Percentiles rank a stretch among this genome's conserved stretches.
phyloP scores from a whole-genome alignment of 768 basidiomycete genomes.

The Russula earlei region DNA sequence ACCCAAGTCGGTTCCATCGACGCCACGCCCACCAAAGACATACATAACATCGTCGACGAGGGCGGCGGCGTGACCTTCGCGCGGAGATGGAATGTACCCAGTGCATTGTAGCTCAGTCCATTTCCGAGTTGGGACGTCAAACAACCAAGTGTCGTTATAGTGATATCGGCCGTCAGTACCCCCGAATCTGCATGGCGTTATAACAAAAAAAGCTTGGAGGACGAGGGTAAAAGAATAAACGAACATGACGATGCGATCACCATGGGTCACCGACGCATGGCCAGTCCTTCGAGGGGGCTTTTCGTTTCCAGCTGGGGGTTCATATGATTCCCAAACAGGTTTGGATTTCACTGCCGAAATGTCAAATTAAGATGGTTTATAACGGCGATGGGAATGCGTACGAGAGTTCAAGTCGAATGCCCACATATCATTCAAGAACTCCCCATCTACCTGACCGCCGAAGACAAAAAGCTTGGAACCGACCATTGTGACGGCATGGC shows the following conservation, averaged over 20 bases:
- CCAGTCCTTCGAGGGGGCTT: constrained; percentile 81
- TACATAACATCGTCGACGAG: constrained; percentile 97
- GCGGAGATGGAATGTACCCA: constrained; percentile 89
- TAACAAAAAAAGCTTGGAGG: background rate
- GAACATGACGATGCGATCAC: constrained; percentile 36
- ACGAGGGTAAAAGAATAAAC: constrained; percentile 16
- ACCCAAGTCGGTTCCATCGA: constrained; percentile 91
- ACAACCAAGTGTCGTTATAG: constrained; percentile 98
- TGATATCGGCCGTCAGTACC: constrained; percentile 98
- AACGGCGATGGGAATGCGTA: constrained; percentile 33
- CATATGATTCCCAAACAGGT: constrained; percentile 75
- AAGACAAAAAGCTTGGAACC: constrained; percentile 91
- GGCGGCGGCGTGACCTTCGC: constrained; percentile 95
- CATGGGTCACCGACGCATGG: constrained; percentile 77
- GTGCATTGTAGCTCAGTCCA: constrained; percentile 96
- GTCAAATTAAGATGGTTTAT: constrained; percentile 7
- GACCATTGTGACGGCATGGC: constrained; percentile 90
- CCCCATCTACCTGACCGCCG: constrained; percentile 92
- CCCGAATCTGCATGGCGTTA: constrained; percentile 61
- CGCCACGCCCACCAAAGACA: constrained; percentile 92
- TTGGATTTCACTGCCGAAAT: constrained; percentile 59
- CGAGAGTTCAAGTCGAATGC: constrained; percentile 91
- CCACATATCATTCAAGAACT: constrained; percentile 94
- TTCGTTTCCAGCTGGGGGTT: constrained; percentile 45
- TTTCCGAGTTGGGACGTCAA: constrained; percentile 64